phyloP scores from a whole-genome alignment of 140 eudicot species.

The Senecio squalidus region DNA sequence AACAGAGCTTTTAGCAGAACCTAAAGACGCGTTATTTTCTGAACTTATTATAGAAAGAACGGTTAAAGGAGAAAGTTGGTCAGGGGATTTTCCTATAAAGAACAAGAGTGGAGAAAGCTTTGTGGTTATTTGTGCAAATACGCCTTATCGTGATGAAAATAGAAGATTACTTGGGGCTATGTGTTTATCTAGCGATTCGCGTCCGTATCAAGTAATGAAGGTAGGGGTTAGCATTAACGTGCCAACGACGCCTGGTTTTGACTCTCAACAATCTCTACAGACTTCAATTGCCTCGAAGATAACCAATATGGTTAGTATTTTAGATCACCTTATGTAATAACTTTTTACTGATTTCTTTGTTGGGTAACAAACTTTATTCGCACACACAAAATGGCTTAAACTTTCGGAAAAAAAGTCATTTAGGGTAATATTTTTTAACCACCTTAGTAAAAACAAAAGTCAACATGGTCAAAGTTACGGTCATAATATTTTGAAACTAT shows the following conservation, averaged over 20 bases:
- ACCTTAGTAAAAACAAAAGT: no score
- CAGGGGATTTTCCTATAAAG: slow-evolving; percentile 69
- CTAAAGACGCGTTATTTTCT: slow-evolving; percentile 27
- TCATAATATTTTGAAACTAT: no score
- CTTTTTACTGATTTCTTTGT: no score
- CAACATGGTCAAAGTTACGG: no score
- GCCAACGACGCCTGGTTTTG: slow-evolving; percentile 14
- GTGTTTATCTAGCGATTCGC: slow-evolving; percentile 49
- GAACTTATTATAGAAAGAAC: slow-evolving; percentile 31
- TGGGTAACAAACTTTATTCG: no score
- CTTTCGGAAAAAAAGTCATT: no score
- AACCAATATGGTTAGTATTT: slow-evolving; percentile 10
- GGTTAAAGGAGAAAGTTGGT: slow-evolving; percentile 58
- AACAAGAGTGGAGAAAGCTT: slow-evolving; percentile 50
- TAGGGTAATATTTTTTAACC: no score
- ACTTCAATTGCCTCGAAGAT: slow-evolving; percentile 54
- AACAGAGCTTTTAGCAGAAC: slow-evolving; percentile 36
- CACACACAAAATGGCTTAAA: no score
- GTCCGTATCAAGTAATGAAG: slow-evolving; percentile 29
- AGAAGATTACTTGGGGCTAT: slow-evolving; percentile 47
- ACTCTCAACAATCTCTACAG: slow-evolving; percentile 54
- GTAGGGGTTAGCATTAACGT: neutral
- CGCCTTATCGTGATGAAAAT: slow-evolving; percentile 59
- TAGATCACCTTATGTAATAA: neutral
- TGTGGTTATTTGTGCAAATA: slow-evolving; percentile 33